Conservation (phyloP, 176 grass and related monocot genomes). For the Dendrocalamus sinicus region DNA sequence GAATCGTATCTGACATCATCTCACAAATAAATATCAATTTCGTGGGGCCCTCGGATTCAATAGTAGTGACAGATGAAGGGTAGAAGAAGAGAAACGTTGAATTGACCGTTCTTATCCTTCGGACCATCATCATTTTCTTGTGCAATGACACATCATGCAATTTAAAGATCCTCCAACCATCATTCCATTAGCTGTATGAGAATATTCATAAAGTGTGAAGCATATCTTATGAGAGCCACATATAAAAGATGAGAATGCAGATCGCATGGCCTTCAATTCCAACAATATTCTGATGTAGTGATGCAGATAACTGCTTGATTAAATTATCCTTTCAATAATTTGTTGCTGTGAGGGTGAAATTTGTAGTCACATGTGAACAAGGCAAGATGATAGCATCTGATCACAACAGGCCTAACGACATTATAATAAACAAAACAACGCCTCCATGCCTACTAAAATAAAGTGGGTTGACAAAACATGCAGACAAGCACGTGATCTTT, state of each 20-base stretch:
- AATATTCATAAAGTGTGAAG: conserved; percentile 51
- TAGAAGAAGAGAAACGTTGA: conserved; percentile 22
- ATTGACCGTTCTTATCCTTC: conserved; percentile 28
- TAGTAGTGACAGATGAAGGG: conserved; percentile 45
- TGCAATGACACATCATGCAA: conserved; percentile 8
- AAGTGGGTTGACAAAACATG: conserved; percentile 38
- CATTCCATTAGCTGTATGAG: conserved; percentile 44
- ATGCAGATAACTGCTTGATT: conserved; percentile 22
- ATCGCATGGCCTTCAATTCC: conserved; percentile 31
- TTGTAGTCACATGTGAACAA: conserved; percentile 36
- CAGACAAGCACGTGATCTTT: conserved; percentile 1
- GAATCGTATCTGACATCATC: conserved; percentile 54
- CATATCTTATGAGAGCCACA: conserved; percentile 38
- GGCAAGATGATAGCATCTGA: conserved; percentile 34
- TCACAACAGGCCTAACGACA: conserved; percentile 51
- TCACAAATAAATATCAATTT: conserved; percentile 24
- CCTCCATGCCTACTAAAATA: not conserved
- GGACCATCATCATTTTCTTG: conserved; percentile 30
- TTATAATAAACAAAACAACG: conserved; percentile 38
- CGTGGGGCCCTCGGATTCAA: conserved; percentile 8
- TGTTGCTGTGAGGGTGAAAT: conserved; percentile 26
- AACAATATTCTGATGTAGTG: conserved; percentile 38
- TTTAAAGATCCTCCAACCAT: conserved; percentile 45
- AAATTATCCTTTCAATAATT: conserved; percentile 17
- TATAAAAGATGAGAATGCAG: conserved; percentile 52